Evolutionary conservation across 2,329 filamentous ascomycete genomes (phyloP), one percentile per base, ranked within the genome.

Genomic region (Metarhizium robertsii): DNA sequence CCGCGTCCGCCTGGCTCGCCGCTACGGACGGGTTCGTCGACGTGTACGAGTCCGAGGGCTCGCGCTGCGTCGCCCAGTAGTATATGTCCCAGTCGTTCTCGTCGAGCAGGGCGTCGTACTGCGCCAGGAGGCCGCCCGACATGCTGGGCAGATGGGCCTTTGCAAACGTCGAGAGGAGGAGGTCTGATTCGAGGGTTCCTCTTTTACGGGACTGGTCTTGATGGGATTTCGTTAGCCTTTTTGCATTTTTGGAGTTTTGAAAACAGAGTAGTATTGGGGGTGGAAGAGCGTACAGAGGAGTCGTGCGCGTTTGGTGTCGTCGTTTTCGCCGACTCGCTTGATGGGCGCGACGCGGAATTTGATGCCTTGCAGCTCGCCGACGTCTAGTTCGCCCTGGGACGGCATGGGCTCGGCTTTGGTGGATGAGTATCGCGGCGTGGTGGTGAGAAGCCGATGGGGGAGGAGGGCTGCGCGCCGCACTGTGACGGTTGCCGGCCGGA

Each of bases 51-150:
- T 71, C 69, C 52, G 76, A 70, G 36, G 83, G 62, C 60, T 71
- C 70, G 63, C 90, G 85, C 72, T 99, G 94, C 16, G 94, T 99
- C 3, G 89, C 90, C 94, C 94, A 99, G 79, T 99, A 99, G 79
- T 99, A 99, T 59, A 99, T 96, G 70, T 99, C 94, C 94, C 94
- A 99, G 76, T 99, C 94, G 73, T 99, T 99, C 75, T 99, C 94
- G 72, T 99, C 94, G 55, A 99, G 84, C 77, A 99, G 95, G 32
- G 80, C 76, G 70, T 97, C 92, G 76, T 94, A 97, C 72, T 95
- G 83, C 64, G 81, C 73, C 63, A 97, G 84, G 67, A 95, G 88
- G 52, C 78, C 72, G 6, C 76, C 71, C 1, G 81, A 82, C 89
- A 99, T 95, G 58, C 75, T 75, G 47, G 79, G 76, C 25, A 99